phyloP scores from a whole-genome alignment of 1,139 yeast genomes.

The Magnusiomyces clavatus region DNA sequence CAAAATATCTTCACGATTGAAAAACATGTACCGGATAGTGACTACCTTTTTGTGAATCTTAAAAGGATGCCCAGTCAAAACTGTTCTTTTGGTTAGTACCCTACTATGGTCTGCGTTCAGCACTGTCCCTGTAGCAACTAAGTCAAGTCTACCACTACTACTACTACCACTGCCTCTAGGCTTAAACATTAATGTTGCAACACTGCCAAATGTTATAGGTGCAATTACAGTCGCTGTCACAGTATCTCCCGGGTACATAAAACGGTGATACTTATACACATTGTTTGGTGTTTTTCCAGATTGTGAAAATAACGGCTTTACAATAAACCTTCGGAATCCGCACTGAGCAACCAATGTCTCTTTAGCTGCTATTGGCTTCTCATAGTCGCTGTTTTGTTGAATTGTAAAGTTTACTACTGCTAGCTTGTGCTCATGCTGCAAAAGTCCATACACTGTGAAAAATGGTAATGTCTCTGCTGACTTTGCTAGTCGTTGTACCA shows the following conservation, averaged over 20 bases:
- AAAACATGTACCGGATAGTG: constrained; percentile 95
- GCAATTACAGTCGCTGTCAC: constrained; percentile 84
- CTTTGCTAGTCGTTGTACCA: too few relatives aligned
- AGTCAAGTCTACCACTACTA: constrained; percentile 36
- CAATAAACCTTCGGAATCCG: constrained; percentile 85
- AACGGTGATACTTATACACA: constrained; percentile 80
- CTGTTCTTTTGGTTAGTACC: constrained; percentile 77
- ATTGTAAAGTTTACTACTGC: constrained; percentile 78
- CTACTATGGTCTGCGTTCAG: constrained; percentile 80
- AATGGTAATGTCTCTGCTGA: too few relatives aligned
- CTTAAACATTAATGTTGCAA: constrained; percentile 35
- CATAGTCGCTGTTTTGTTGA: constrained; percentile 79
- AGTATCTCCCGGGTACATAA: constrained; percentile 66
- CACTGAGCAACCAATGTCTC: constrained; percentile 79
- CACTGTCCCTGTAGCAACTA: constrained; percentile 87
- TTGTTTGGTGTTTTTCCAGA: constrained; percentile 67
- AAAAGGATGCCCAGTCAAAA: constrained; percentile 90
- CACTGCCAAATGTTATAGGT: constrained; percentile 75
- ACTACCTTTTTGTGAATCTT: constrained; percentile 90
- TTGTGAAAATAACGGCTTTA: constrained; percentile 78
- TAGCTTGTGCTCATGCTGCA: constrained; percentile 79
- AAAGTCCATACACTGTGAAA: constrained; percentile 46
- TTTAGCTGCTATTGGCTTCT: constrained; percentile 69
- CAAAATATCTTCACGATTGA: constrained; percentile 79
- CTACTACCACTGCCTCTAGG: constrained; percentile 30